phyloP scores from a whole-genome alignment of 768 basidiomycete species.

The Piloderma croceum region DNA sequence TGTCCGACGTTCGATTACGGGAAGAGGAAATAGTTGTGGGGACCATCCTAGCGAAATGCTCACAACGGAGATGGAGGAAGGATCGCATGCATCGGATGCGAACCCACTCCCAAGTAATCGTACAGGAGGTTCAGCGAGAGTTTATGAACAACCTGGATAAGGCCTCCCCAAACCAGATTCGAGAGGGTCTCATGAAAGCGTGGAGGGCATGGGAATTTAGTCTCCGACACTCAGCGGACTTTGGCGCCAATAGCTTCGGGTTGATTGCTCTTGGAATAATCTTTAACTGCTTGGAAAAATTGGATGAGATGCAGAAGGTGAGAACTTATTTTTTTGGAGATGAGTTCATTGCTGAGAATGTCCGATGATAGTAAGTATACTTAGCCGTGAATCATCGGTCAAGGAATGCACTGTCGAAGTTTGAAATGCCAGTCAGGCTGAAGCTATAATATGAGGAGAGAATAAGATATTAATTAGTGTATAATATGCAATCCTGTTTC shows the following conservation, averaged over 20 bases:
- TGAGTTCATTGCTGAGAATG: too few relatives aligned
- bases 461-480: too few relatives aligned
- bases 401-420: too few relatives aligned
- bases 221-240: conserved; percentile 32
- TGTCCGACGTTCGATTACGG: conserved; percentile 46
- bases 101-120: conserved; percentile 47
- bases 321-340: too few relatives aligned
- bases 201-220: conserved; percentile 67
- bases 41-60: conserved; percentile 66
- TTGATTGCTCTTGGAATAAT: conserved; percentile 56
- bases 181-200: conserved; percentile 40
- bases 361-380: too few relatives aligned
- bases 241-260: conserved; percentile 63
- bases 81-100: conserved; percentile 60
- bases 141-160: conserved; percentile 20
- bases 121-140: conserved; percentile 41
- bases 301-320: too few relatives aligned
- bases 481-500: too few relatives aligned
- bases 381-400: too few relatives aligned
- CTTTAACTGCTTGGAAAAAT: conserved; percentile 50
- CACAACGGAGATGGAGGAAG: conserved; percentile 53
- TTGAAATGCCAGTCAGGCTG: too few relatives aligned
- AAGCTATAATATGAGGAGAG: too few relatives aligned
- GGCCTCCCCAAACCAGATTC: conserved; percentile 23
- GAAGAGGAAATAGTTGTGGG: conserved; percentile 76